A percentile compares a stretch with the other conserved stretches of the same genome.
These are phyloP conservation scores for Botrytis paeoniae DNA, from an alignment of 2,329 filamentous ascomycete species.

Conservation along the genomic window DNA sequence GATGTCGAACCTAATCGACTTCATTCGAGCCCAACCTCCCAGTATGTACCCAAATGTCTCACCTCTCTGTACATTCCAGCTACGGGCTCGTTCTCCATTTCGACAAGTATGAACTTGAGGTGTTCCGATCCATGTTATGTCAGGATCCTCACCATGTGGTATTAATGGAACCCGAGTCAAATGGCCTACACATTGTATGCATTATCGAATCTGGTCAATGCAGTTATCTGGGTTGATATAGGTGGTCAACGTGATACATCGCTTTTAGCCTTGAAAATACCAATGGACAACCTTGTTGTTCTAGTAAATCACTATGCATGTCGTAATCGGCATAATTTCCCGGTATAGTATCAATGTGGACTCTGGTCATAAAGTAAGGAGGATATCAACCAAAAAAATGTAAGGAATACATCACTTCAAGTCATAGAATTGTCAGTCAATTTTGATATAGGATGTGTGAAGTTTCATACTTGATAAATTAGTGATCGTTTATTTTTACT, in stretches of 20 bases:
- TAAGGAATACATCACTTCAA: slow-evolving; percentile 29
- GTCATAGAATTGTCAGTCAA: not conserved
- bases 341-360: not conserved
- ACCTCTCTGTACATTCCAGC: slow-evolving; percentile 27
- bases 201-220: slow-evolving; percentile 28
- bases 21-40: slow-evolving; percentile 10
- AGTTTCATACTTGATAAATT: slow-evolving; percentile 24
- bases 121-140: slow-evolving; percentile 23
- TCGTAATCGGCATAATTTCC: slow-evolving; percentile 25
- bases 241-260: not conserved
- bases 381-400: slow-evolving; percentile 21
- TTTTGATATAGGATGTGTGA: not conserved
- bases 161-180: slow-evolving; percentile 23
- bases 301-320: slow-evolving; percentile 16
- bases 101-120: slow-evolving; percentile 26
- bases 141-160: slow-evolving; percentile 20
- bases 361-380: no score
- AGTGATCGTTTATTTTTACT: slow-evolving; percentile 18
- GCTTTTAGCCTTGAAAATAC: slow-evolving; percentile 1
- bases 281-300: slow-evolving; percentile 19
- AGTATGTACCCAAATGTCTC: slow-evolving; percentile 18
- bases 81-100: slow-evolving; percentile 22
- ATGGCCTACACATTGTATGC: slow-evolving; percentile 25
- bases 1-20: no score
- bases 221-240: slow-evolving; percentile 24